A percentile compares a stretch with the other conserved stretches of the same genome.
These are phyloP conservation scores for Trypanosoma avium DNA, from an alignment of 208 protist genomes.

Conservation along the genomic window DNA sequence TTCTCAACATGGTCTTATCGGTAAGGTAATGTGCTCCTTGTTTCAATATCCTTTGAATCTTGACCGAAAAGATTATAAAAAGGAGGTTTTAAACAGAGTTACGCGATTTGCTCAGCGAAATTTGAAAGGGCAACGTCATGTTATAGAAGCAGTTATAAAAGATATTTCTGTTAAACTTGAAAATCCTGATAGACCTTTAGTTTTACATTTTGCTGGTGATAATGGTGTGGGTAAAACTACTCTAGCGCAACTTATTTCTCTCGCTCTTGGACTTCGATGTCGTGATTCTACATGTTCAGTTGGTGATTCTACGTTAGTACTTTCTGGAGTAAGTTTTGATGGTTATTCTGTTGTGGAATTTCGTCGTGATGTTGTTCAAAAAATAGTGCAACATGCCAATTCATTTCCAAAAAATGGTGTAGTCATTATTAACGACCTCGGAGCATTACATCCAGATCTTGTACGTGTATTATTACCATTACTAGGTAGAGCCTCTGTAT, in stretches of 20 bases:
- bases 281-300: conserved; percentile 27
- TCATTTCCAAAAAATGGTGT: conserved; percentile 54
- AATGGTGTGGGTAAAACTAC: conserved; percentile 85
- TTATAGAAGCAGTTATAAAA: conserved; percentile 37
- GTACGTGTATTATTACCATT: conserved; percentile 57
- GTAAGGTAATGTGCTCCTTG: conserved; percentile 10
- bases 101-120: conserved; percentile 23
- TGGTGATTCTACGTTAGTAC: conserved; percentile 65
- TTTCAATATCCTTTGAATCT: conserved; percentile 18
- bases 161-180: conserved; percentile 50
- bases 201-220: conserved; percentile 81
- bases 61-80: conserved; percentile 28
- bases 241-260: conserved; percentile 65
- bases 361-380: conserved; percentile 44
- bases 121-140: conserved; percentile 48
- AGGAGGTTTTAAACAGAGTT: conserved; percentile 37
- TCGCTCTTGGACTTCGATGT: conserved; percentile 61
- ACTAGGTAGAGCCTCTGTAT: conserved; percentile 43
- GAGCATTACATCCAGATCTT: conserved; percentile 42
- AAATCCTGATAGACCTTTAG: conserved; percentile 39
- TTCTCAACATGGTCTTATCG: not conserved
- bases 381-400: conserved; percentile 38
- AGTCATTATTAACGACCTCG: conserved; percentile 72
- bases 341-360: conserved; percentile 53
- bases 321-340: conserved; percentile 60